These are phyloP conservation scores for Stereum hirsutum DNA, from an alignment of 1,284 basidiomycete genomes.

Conservation along the genomic window DNA sequence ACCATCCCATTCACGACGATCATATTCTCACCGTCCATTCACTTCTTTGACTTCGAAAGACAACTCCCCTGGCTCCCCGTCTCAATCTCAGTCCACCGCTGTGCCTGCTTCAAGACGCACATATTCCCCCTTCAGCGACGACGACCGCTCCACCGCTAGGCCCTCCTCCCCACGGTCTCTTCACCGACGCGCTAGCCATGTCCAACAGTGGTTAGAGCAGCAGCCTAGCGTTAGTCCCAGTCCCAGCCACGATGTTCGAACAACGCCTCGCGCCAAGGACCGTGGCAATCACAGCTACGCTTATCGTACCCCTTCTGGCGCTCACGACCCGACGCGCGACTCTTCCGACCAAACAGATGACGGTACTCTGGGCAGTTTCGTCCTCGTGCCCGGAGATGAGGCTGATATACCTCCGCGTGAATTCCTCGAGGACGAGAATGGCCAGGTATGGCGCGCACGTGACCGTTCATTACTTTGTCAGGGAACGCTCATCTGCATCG, in stretches of 20 bases:
- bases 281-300: too few species aligned
- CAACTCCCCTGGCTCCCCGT: conserved; percentile 3
- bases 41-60: not conserved
- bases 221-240: too few species aligned
- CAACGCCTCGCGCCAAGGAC: too few species aligned
- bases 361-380: conserved; percentile 43
- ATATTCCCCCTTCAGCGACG: conserved; percentile 13
- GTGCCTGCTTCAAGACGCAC: conserved; percentile 9
- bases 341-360: conserved; percentile 14
- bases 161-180: conserved; percentile 2
- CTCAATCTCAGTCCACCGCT: conserved; percentile 6
- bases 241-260: too few species aligned
- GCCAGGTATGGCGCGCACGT: conserved; percentile 21
- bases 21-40: too few species aligned
- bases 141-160: conserved; percentile 14
- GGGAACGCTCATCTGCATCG: not conserved
- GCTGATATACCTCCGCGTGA: conserved; percentile 21
- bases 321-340: too few species aligned
- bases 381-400: conserved; percentile 36
- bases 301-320: too few species aligned
- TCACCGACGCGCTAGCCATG: conserved; percentile 43
- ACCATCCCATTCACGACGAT: too few species aligned
- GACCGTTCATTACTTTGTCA: conserved; percentile 9
- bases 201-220: conserved; percentile 62
- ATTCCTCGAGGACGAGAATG: conserved; percentile 21